These are phyloP conservation scores for Hypoxylon sp. DNA, from an alignment of 2,329 filamentous ascomycete species.

Conservation along the genomic window DNA sequence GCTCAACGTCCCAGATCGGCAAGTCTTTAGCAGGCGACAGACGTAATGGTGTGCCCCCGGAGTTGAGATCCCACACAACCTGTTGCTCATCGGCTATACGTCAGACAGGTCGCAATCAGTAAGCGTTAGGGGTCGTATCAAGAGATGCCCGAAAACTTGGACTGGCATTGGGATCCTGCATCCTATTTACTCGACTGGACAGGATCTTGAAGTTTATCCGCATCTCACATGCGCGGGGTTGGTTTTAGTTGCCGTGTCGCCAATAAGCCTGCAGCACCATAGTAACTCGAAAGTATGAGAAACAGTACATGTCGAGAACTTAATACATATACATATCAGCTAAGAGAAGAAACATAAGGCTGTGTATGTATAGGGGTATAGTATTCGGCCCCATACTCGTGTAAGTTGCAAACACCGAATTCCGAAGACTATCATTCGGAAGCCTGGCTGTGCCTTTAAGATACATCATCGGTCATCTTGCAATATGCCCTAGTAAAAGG, in stretches of 20 bases:
- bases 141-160: slow-evolving; percentile 31
- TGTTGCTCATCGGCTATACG: slow-evolving; percentile 25
- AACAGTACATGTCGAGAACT: slow-evolving; percentile 7
- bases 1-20: slow-evolving; percentile 27
- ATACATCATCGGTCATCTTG: slow-evolving; percentile 22
- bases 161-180: slow-evolving; percentile 38
- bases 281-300: not conserved
- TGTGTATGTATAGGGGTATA: not conserved
- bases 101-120: slow-evolving; percentile 34
- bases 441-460: slow-evolving; percentile 21
- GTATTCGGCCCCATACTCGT: slow-evolving; percentile 7
- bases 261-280: slow-evolving; percentile 15
- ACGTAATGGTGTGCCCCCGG: slow-evolving; percentile 24
- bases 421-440: slow-evolving; percentile 5
- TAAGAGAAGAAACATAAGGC: not conserved
- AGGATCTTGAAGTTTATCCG: slow-evolving; percentile 29
- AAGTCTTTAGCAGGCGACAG: slow-evolving; percentile 23
- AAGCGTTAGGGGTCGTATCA: slow-evolving; percentile 29
- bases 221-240: slow-evolving; percentile 17
- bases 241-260: slow-evolving; percentile 19
- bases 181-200: slow-evolving; percentile 18
- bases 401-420: slow-evolving; percentile 11
- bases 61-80: slow-evolving; percentile 30
- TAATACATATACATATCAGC: slow-evolving; percentile 6
- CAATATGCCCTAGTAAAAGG: slow-evolving; percentile 8